Percentiles rank a stretch among this genome's conserved stretches.
These are phyloP conservation scores for Naganishia liquefaciens DNA, from an alignment of 1,284 basidiomycete genomes.

Conservation along the genomic window DNA sequence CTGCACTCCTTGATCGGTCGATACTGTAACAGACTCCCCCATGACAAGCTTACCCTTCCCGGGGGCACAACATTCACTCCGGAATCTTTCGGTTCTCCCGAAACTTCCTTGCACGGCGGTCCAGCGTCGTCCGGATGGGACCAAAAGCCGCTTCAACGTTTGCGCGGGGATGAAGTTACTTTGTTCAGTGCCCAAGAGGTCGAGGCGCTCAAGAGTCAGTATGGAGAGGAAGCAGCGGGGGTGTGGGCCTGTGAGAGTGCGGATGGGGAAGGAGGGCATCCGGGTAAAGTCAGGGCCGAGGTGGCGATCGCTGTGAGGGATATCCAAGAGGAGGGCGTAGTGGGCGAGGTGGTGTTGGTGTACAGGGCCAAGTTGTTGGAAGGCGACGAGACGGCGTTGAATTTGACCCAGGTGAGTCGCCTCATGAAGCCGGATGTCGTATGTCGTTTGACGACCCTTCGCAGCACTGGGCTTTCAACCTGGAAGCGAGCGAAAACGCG, in stretches of 20 bases:
- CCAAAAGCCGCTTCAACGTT: constrained; percentile 23
- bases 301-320: constrained; percentile 28
- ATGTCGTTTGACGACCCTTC: neutral
- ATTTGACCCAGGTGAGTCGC: constrained; percentile 31
- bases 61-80: constrained; percentile 25
- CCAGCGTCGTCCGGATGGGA: constrained; percentile 30
- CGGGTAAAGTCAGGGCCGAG: constrained; percentile 26
- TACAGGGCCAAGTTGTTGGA: constrained; percentile 31
- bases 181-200: constrained; percentile 10
- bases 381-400: constrained; percentile 28
- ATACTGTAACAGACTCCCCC: constrained; percentile 34
- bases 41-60: constrained; percentile 23
- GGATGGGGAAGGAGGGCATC: constrained; percentile 32
- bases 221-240: constrained; percentile 19
- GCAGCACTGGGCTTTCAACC: constrained; percentile 35
- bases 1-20: constrained; percentile 32
- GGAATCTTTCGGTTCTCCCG: constrained; percentile 16
- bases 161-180: constrained; percentile 7
- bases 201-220: constrained; percentile 4
- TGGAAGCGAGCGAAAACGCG: constrained; percentile 30
- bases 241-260: constrained; percentile 30
- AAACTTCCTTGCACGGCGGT: constrained; percentile 33
- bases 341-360: constrained; percentile 26
- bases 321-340: constrained; percentile 6
- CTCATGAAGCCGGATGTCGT: neutral